Base-by-base conservation (phyloP, 768 basidiomycete species). In the Mycena capillaripes region DNA sequence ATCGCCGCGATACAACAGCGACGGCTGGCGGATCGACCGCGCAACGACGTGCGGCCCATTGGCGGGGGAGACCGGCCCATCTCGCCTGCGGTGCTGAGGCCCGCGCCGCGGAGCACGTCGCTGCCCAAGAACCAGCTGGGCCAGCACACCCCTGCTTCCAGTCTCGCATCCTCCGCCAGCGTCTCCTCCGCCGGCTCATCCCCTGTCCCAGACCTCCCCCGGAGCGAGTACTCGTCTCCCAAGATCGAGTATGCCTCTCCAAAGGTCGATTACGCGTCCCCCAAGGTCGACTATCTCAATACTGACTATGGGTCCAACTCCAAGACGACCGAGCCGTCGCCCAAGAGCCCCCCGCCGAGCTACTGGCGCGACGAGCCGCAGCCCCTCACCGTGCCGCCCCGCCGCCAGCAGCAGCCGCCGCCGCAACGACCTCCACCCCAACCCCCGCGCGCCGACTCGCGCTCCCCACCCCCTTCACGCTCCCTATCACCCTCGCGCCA, bases 1-100 rank as follows among this genome's bases (percentile, higher is more conserved):
- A 93, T 95, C 38, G 84, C 86, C 0, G 86, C 85, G 7, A 89
- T 93, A 17, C 87, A 90, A 46, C 70, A 71, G 48, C 62, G 81
- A 83, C 23, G 81, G 84, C 8, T 83, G 85, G 59, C 58, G 23
- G 72, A 68, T 27, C 58, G 75, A 14, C 56, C 70, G n/a, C 65
- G 53, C 58, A 27, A 63, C n/a, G 29, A 17, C 21, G 11, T 9
- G 34, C 38, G 56, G 46, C 38, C n/a, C n/a, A n/a, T n/a, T n/a
- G n/a, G n/a, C n/a, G n/a, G n/a, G n/a, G n/a, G n/a, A n/a, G n/a
- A n/a, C n/a, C n/a, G n/a, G n/a, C n/a, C 68, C 40, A 8, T 34
- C 27, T 66, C 73, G 3, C 70, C 73, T 0, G 61, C 66, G 14
- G 70, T 72, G 17, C 29, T 75, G 27, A 25, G 58, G 17, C 74